phyloP scores from a whole-genome alignment of 192 early-diverging fungal genomes.

The Diversispora epigaea region DNA sequence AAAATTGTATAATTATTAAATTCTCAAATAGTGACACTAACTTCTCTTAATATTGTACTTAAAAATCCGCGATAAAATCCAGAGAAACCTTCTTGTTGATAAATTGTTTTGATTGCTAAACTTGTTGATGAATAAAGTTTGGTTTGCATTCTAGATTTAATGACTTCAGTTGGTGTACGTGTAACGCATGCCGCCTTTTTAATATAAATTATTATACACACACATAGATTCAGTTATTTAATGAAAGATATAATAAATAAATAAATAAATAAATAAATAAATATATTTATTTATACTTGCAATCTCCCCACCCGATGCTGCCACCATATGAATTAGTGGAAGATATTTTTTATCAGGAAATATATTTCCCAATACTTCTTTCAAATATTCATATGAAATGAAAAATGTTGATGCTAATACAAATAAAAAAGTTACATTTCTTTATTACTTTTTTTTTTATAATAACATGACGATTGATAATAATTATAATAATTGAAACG shows the following conservation, averaged over 20 bases:
- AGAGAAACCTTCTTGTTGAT: constrained; percentile 66
- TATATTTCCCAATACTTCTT: constrained; percentile 48
- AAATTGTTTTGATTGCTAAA: constrained; percentile 63
- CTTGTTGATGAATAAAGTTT: constrained; percentile 67
- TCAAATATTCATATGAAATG: constrained; percentile 84
- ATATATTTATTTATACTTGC: constrained; percentile 44
- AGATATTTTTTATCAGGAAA: constrained; percentile 50
- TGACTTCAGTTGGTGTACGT: constrained; percentile 92
- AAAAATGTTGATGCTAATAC: constrained; percentile 81
- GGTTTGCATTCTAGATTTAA: constrained; percentile 95
- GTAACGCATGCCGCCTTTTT: constrained; percentile 81
- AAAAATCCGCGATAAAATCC: constrained; percentile 93
- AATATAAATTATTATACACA: background rate
- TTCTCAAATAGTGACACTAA: constrained; percentile 17
- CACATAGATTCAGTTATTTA: background rate
- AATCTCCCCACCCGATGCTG: constrained; percentile 88
- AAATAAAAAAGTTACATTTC: background rate
- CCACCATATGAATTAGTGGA: constrained; percentile 79
- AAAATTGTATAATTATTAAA: background rate
- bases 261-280: constrained; percentile 2
- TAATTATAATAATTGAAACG: background rate
- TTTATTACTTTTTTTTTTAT: no score
- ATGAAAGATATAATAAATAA: background rate
- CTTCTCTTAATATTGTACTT: constrained; percentile 89
- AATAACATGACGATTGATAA: background rate